Conservation (phyloP, 306 rosid genomes). For the Citrullus mucosospermus region DNA sequence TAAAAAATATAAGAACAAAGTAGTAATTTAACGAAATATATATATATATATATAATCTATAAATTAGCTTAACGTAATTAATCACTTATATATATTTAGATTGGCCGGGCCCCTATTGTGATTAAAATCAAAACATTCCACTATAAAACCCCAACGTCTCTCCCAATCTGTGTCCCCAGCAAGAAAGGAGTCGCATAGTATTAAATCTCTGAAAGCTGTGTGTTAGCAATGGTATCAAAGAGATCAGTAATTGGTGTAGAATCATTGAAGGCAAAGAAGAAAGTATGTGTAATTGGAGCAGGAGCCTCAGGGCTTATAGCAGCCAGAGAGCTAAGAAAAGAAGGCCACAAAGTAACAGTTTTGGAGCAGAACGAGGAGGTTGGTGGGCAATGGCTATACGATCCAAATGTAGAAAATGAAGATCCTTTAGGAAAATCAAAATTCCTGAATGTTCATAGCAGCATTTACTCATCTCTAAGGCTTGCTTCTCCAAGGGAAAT, state of each 20-base stretch:
- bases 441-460: conserved; percentile 52
- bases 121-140: too few species aligned
- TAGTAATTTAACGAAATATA: too few species aligned
- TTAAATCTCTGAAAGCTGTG: too few species aligned
- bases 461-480: conserved; percentile 62
- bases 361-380: conserved; percentile 74
- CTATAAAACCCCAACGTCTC: not conserved
- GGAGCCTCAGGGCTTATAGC: conserved; percentile 86
- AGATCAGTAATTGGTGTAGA: not conserved
- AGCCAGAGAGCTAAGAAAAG: conserved; percentile 71
- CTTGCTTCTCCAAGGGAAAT: conserved; percentile 63
- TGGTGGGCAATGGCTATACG: conserved; percentile 93
- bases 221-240: conserved; percentile 43
- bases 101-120: too few species aligned
- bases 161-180: too few species aligned
- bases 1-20: too few species aligned
- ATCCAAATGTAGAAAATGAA: conserved; percentile 46
- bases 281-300: conserved; percentile 79
- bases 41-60: too few species aligned
- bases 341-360: conserved; percentile 58
- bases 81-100: too few species aligned
- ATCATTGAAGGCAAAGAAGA: conserved; percentile 19
- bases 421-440: conserved; percentile 51
- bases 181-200: too few species aligned
- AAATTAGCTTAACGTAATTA: too few species aligned